phyloP scores from a whole-genome alignment of 805 yeast genomes.

The Ogataea glucozyma region DNA sequence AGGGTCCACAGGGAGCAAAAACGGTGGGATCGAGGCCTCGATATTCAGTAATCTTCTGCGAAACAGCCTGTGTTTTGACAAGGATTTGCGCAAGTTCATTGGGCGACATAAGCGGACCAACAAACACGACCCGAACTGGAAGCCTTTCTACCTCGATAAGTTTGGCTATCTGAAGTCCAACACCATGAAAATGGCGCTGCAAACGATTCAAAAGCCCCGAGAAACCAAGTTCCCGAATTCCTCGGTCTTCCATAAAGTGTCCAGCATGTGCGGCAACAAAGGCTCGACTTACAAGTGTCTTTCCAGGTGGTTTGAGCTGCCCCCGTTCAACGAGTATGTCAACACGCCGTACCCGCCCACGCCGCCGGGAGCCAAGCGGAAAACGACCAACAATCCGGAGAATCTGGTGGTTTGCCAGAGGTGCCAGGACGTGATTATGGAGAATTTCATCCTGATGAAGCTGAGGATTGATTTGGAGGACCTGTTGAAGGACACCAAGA shows the following conservation, averaged over 20 bases:
- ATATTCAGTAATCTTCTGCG: slow-evolving; percentile 32
- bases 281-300: slow-evolving; percentile 30
- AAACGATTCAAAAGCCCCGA: slow-evolving; percentile 13
- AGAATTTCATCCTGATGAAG: slow-evolving; percentile 33
- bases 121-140: slow-evolving; percentile 22
- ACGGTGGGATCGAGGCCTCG: slow-evolving; percentile 33
- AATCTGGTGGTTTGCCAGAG: slow-evolving; percentile 33
- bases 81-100: slow-evolving; percentile 25
- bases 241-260: slow-evolving; percentile 31
- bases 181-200: slow-evolving; percentile 4
- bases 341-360: slow-evolving; percentile 38
- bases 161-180: slow-evolving; percentile 30
- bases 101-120: slow-evolving; percentile 26
- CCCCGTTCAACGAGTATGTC: slow-evolving; percentile 37
- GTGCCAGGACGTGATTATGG: slow-evolving; percentile 31
- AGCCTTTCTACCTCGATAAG: slow-evolving; percentile 32
- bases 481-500: slow-evolving; percentile 21
- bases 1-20: slow-evolving; percentile 20
- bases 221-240: slow-evolving; percentile 33
- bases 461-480: slow-evolving; percentile 34
- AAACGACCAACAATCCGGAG: slow-evolving; percentile 33
- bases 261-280: slow-evolving; percentile 29
- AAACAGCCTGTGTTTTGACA: slow-evolving; percentile 31
- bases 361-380: slow-evolving; percentile 32
- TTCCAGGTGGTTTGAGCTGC: slow-evolving; percentile 38